Percentiles rank a stretch among this genome's conserved stretches.
phyloP scores from a whole-genome alignment of 208 protist genomes.

The Leishmania tropica region DNA sequence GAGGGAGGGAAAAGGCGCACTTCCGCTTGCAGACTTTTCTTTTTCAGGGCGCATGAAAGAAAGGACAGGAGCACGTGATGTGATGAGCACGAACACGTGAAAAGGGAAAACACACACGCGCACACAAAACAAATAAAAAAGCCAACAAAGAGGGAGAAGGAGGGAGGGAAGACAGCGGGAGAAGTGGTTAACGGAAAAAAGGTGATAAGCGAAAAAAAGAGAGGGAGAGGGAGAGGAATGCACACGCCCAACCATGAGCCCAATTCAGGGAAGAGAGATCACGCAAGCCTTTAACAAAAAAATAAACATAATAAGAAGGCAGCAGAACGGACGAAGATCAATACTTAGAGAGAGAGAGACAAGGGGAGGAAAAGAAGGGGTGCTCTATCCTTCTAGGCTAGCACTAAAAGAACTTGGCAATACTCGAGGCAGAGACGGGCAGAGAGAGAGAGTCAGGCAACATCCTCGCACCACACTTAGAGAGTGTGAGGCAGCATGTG shows the following conservation, averaged over 20 bases:
- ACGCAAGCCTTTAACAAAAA: neutral
- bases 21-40: neutral
- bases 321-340: neutral
- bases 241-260: neutral
- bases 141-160: neutral
- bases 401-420: neutral
- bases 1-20: neutral
- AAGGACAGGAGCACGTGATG: neutral
- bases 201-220: neutral
- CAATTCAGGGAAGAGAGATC: neutral
- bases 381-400: neutral
- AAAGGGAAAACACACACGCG: neutral
- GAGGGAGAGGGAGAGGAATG: neutral
- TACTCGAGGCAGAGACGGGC: neutral
- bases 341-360: neutral
- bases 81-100: neutral
- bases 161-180: too few species aligned
- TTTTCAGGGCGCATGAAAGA: neutral
- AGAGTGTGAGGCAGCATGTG: neutral
- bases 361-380: neutral
- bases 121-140: neutral
- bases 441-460: neutral
- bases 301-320: neutral
- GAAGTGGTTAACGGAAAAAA: too few species aligned
- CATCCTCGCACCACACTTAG: neutral